Evolutionary conservation across 371 early-diverging fungal species (phyloP), one percentile per base, ranked within the genome.

Genomic region (Actinomortierella ambigua): DNA sequence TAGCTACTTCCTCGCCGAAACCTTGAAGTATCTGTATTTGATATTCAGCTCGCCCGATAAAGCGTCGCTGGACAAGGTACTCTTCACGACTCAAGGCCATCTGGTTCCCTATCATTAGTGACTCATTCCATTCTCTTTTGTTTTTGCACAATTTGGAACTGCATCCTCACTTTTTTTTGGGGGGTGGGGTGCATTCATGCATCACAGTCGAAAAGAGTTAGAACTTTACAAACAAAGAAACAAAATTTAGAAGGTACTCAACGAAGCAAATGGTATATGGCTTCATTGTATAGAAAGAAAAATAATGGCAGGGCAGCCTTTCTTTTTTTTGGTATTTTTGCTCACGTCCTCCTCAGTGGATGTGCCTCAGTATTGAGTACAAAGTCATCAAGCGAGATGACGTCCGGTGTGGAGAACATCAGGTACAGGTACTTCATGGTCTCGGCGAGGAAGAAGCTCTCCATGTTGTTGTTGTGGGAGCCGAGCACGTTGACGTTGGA

Each of bases 21-120:
- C 96, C 0, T 80, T 96, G 53, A 97, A 97, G 76, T 97, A 96
- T 62, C 80, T 95, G 22, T 96, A 93, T 71, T 75, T 95, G 69
- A 83, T 93, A 40, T 96, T 96, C 67, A 77, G 81, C 34, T 85
- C 87, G 46, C 71, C 82, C 20, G 76, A 75, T 11, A 42, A 82
- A 14, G 75, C 91, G 3, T 85, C 92, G 2, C 77, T 95, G 61
- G 87, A 92, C 61, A 80, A 94, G 56, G 94, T 83, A 47, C 85
- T 94, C 9, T 81, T 90, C 43, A 93, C 85, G 41, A 92, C 94
- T 0, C 92, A 92, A 63, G 93, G 90, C 0, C 94, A 94, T 75
- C 91, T 60, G 22, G 11, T 48, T 24, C 18, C 18, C 20, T 48
- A 48, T 20, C 34, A n/a, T n/a, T n/a, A 42, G 14, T 62, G 57